Base-by-base conservation (phyloP, 805 yeast genomes). In the Metschnikowia proteae region DNA sequence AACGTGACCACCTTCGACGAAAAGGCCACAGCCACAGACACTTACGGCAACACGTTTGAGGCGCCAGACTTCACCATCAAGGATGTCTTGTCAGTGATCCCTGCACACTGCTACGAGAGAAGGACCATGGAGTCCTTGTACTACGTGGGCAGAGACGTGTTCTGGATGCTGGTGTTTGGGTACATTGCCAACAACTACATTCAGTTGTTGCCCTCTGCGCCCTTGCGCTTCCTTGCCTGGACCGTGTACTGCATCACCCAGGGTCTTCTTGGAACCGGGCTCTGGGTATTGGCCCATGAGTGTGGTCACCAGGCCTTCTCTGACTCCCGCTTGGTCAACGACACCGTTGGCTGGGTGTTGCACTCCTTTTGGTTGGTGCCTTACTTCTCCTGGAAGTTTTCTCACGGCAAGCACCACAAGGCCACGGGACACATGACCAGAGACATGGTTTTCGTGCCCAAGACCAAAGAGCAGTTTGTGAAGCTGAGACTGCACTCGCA, bases 301-400 rank as follows among this genome's bases (percentile, higher is more conserved):
- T 88, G 96, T 74, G 96, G 96, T 52, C 96, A 88, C 66, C 85
- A 82, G 58, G 96, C 96, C 23, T 88, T 88, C 67, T 76, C 85
- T 35, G 87, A 84, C 60, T 83, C 82, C 62, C 82, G 81, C 35
- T 67, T 75, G 71, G 82, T 86, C 55, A 87, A 88, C 67, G 92
- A 88, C 67, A 67, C 80, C 35, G 85, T 84, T 39, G 96, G 96
- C 40, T 88, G 95, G 95, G 65, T 85, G 35, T 71, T 88, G 54
- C 96, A 88, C 71, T 84, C 92, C 17, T 81, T 79, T 62, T 71
- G 86, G 59, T 65, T 86, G 60, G 96, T 88, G 30, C 96, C 96
- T 41, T 88, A 84, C 73, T 87, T 87, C 66, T 84, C 94, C 6
- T 88, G 96, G 96, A 84, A 87, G 62, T 82, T 74, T 67, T 73